phyloP scores from a whole-genome alignment of 2,329 filamentous ascomycete genomes.

The Aspergillus sp. region DNA sequence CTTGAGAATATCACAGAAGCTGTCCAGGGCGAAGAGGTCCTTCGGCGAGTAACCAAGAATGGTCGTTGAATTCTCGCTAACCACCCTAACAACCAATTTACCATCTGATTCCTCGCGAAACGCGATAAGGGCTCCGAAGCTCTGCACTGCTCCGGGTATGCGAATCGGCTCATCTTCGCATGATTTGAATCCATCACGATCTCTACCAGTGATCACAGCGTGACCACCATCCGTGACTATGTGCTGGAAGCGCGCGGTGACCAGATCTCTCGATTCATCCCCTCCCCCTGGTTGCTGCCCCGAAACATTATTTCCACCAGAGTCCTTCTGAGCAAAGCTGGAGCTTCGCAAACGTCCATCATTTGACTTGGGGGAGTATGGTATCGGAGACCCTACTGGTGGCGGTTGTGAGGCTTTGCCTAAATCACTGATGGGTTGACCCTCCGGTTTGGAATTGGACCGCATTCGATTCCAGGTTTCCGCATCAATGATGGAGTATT shows the following conservation, averaged over 20 bases:
- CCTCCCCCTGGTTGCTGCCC: no score
- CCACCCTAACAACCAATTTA: slow-evolving; percentile 64
- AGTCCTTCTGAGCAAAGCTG: no score
- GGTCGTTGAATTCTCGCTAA: slow-evolving; percentile 73
- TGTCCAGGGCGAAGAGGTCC: slow-evolving; percentile 68
- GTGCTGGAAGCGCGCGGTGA: slow-evolving; percentile 75
- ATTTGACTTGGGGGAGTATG: no score
- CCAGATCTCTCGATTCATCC: slow-evolving; percentile 33
- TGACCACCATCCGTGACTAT: slow-evolving; percentile 72
- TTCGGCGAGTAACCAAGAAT: slow-evolving; percentile 74
- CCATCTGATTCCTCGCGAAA: slow-evolving; percentile 61
- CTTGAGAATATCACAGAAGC: slow-evolving; percentile 76
- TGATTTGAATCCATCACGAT: slow-evolving; percentile 65
- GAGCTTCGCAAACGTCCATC: no score
- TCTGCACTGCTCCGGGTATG: slow-evolving; percentile 73
- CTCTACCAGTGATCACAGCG: slow-evolving; percentile 73
- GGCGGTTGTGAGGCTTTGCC: slow-evolving; percentile 1
- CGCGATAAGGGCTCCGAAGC: slow-evolving; percentile 72
- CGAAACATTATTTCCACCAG: no score
- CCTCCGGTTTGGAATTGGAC: slow-evolving; percentile 2
- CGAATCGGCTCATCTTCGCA: slow-evolving; percentile 93
- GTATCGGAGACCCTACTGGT: no score
- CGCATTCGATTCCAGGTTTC: slow-evolving; percentile 19
- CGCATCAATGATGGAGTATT: slow-evolving; percentile 25
- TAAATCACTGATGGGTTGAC: neutral